Evolutionary conservation across 2,329 filamentous ascomycete genomes (phyloP).

Genomic region (Fusarium sp.): DNA sequence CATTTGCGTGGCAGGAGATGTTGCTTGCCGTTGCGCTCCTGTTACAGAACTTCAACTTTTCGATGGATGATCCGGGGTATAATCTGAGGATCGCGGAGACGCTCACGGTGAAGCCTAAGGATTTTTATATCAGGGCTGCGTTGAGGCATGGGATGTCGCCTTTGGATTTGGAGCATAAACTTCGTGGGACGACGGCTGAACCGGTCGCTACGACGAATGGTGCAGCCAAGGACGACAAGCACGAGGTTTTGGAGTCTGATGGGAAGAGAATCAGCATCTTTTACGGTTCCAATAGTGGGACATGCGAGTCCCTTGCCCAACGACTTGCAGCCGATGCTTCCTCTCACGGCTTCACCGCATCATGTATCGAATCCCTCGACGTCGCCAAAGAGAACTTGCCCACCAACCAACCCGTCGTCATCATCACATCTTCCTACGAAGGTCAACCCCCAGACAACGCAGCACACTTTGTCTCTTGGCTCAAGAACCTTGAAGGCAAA

Average conservation of each 20-base stretch:
- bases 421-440: conserved; percentile 77
- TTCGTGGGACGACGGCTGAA: conserved; percentile 28
- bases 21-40: conserved; percentile 63
- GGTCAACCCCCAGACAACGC: conserved; percentile 79
- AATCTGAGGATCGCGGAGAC: conserved; percentile 63
- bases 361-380: conserved; percentile 64
- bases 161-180: conserved; percentile 52
- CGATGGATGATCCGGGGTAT: conserved; percentile 68
- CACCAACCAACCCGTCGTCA: conserved; percentile 66
- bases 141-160: conserved; percentile 58
- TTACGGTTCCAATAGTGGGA: conserved; percentile 77
- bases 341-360: conserved; percentile 65
- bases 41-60: conserved; percentile 76
- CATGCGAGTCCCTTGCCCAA: conserved; percentile 74
- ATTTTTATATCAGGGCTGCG: conserved; percentile 68
- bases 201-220: conserved; percentile 8
- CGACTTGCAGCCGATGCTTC: conserved; percentile 67
- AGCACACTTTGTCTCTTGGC: conserved; percentile 72
- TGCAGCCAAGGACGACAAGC: not conserved
- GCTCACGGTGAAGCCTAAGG: conserved; percentile 70
- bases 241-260: not conserved
- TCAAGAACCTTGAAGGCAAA: conserved; percentile 61
- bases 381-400: conserved; percentile 67
- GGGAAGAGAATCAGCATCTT: conserved; percentile 66
- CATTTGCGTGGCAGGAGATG: conserved; percentile 67